Conservation (phyloP, 2,329 filamentous ascomycete genomes). For the Arthrobotrys sphaeroides region DNA sequence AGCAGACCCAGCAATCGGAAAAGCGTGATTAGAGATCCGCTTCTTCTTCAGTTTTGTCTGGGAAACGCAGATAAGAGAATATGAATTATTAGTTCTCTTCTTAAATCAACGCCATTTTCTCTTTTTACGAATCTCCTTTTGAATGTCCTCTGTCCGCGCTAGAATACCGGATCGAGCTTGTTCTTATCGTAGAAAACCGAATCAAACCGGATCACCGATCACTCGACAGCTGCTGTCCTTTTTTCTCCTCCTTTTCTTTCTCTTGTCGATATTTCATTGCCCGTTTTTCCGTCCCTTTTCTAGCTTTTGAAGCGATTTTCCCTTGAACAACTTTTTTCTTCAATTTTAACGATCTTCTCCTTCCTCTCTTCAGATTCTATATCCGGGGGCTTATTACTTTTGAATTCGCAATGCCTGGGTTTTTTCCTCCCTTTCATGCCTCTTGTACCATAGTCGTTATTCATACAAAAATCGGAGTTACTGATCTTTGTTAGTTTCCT, state of each 20-base stretch:
- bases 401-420: not conserved
- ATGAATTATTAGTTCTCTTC: not conserved
- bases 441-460: conserved; percentile 46
- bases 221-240: not conserved
- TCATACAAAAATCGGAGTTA: conserved; percentile 54
- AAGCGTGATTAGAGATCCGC: conserved; percentile 50
- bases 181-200: conserved; percentile 2
- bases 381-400: conserved; percentile 17
- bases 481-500: conserved; percentile 45
- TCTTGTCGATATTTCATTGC: conserved; percentile 48
- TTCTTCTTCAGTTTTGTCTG: not conserved
- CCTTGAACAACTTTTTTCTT: conserved; percentile 5
- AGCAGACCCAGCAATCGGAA: conserved; percentile 29
- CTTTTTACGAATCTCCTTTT: conserved; percentile 49
- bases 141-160: not conserved
- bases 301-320: conserved; percentile 53
- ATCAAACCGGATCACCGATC: not conserved
- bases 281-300: conserved; percentile 9
- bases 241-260: not conserved
- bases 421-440: conserved; percentile 16
- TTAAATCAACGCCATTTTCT: conserved; percentile 9
- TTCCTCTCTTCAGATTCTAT: conserved; percentile 17
- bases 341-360: conserved; percentile 4
- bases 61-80: not conserved
- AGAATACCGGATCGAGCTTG: conserved; percentile 6